phyloP scores from a whole-genome alignment of 1,139 yeast species.

The Geotrichum aggregatum region DNA sequence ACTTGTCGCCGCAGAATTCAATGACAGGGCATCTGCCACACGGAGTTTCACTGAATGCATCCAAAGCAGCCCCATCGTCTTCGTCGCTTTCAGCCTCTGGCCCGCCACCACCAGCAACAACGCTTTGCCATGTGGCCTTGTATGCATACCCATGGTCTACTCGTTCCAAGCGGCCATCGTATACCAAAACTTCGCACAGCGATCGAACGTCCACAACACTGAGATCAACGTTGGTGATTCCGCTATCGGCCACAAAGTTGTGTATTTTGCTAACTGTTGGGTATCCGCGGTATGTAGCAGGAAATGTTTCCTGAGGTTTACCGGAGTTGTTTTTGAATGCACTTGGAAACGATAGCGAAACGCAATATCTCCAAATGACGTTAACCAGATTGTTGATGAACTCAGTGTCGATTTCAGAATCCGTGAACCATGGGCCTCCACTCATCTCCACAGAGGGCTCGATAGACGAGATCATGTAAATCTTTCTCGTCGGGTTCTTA shows the following conservation, averaged over 20 bases:
- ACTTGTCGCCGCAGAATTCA: constrained; percentile 33
- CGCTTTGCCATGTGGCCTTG: constrained; percentile 54
- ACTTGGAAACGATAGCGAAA: constrained; percentile 66
- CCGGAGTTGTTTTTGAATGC: constrained; percentile 18
- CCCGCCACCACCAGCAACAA: constrained; percentile 60
- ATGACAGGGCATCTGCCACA: constrained; percentile 39
- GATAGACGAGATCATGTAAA: constrained; percentile 87
- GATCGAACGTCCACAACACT: constrained; percentile 70
- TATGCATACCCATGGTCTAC: constrained; percentile 45
- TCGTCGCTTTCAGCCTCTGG: constrained; percentile 11
- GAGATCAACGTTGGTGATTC: constrained; percentile 79
- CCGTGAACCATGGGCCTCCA: constrained; percentile 99
- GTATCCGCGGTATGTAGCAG: constrained; percentile 56
- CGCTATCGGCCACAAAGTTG: constrained; percentile 67
- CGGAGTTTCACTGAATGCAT: constrained; percentile 37
- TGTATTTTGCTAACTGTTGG: constrained; percentile 70
- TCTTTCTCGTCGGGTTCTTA: constrained; percentile 92
- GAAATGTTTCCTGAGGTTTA: constrained; percentile 42
- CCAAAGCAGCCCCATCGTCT: constrained; percentile 25
- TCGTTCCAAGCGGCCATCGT: constrained; percentile 78
- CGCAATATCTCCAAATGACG: constrained; percentile 87
- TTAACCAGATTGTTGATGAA: constrained; percentile 80
- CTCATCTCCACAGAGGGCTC: constrained; percentile 95
- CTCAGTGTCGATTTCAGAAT: constrained; percentile 88
- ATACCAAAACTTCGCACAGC: constrained; percentile 80